Percentiles rank a stretch among this genome's conserved stretches.
phyloP scores from a whole-genome alignment of 257 asterid genomes.

The Solanum okadae region DNA sequence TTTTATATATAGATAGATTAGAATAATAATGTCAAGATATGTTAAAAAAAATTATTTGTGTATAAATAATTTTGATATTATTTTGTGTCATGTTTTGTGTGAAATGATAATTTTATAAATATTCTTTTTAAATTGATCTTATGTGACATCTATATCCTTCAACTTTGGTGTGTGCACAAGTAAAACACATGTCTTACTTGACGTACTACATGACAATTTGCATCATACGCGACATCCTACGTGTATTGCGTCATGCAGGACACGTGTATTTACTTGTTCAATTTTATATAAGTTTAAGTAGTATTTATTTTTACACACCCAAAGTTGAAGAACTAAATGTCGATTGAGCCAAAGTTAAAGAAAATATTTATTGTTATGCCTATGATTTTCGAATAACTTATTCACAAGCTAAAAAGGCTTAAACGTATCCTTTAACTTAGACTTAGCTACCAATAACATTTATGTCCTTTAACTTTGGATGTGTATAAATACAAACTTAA shows the following conservation, averaged over 20 bases:
- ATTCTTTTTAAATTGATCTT: no score
- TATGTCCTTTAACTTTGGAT: no score
- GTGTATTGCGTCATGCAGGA: no score
- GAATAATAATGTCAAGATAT: neutral
- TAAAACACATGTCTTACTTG: no score
- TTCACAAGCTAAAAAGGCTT: neutral
- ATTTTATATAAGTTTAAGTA: neutral
- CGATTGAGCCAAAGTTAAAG: neutral
- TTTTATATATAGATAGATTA: no score
- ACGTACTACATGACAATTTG: accelerated
- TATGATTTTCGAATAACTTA: neutral
- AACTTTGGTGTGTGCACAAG: accelerated
- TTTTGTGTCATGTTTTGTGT: neutral
- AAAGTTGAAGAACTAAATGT: neutral
- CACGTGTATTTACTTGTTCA: neutral
- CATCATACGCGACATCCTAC: no score
- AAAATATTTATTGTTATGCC: neutral
- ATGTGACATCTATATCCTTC: no score
- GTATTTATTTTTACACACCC: neutral
- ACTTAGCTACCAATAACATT: no score
- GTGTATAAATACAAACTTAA: no score
- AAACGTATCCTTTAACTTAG: neutral
- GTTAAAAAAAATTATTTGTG: no score
- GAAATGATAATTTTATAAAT: neutral
- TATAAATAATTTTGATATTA: neutral